These are phyloP conservation scores for Boletus speciosus DNA, from an alignment of 768 basidiomycete species.

Conservation along the genomic window DNA sequence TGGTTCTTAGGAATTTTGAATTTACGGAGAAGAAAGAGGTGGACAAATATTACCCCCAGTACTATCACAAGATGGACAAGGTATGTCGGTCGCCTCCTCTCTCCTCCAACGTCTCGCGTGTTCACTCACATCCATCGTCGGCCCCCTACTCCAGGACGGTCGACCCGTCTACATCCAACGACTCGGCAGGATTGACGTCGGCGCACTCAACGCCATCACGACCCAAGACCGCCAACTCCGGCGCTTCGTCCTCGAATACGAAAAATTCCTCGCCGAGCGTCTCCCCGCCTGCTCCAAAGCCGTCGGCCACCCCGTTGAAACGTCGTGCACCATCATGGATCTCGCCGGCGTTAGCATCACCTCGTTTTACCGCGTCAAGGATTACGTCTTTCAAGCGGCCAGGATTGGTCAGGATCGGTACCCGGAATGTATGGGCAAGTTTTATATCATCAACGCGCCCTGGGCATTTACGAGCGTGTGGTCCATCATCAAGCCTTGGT, in stretches of 20 bases:
- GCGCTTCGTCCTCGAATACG: slow-evolving; percentile 90
- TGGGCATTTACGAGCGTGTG: slow-evolving; percentile 90
- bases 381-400: slow-evolving; percentile 77
- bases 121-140: not conserved
- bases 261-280: slow-evolving; percentile 77
- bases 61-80: slow-evolving; percentile 94
- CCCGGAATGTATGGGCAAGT: slow-evolving; percentile 94
- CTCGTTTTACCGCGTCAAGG: slow-evolving; percentile 89
- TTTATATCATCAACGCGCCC: slow-evolving; percentile 98
- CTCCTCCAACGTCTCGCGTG: no score
- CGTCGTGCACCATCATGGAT: slow-evolving; percentile 96
- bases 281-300: slow-evolving; percentile 73
- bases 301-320: slow-evolving; percentile 87
- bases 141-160: slow-evolving; percentile 60
- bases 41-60: slow-evolving; percentile 92
- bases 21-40: slow-evolving; percentile 82
- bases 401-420: slow-evolving; percentile 87
- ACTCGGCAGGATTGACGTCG: slow-evolving; percentile 86
- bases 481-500: slow-evolving; percentile 85
- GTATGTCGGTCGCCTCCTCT: slow-evolving; percentile 34
- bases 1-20: slow-evolving; percentile 57
- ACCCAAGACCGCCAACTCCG: slow-evolving; percentile 85
- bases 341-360: slow-evolving; percentile 65
- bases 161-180: slow-evolving; percentile 94
- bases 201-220: slow-evolving; percentile 75